Evolutionary conservation across 1,139 yeast species (phyloP).

Genomic region (Debaryomyces fabryi): DNA sequence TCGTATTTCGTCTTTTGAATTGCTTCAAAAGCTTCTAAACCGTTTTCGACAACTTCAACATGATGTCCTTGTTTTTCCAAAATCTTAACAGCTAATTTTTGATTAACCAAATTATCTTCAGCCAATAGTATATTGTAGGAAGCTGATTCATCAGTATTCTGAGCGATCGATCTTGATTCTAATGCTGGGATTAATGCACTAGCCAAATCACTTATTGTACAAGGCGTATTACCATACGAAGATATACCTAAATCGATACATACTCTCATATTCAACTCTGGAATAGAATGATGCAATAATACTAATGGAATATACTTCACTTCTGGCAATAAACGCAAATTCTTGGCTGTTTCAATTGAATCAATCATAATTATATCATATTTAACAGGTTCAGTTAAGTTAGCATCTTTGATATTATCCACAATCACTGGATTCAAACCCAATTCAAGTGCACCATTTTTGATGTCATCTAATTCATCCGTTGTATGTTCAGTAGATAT

Average conservation of each 20-base stretch:
- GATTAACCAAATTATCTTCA: slow-evolving; percentile 86
- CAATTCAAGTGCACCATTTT: slow-evolving; percentile 41
- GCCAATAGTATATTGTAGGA: slow-evolving; percentile 77
- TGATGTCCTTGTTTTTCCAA: slow-evolving; percentile 81
- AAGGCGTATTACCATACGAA: slow-evolving; percentile 86
- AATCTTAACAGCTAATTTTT: slow-evolving; percentile 80
- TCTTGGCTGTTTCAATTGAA: slow-evolving; percentile 72
- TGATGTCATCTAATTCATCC: slow-evolving; percentile 50
- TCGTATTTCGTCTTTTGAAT: slow-evolving; percentile 68
- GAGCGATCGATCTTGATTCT: slow-evolving; percentile 79
- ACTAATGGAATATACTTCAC: slow-evolving; percentile 78
- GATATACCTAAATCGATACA: slow-evolving; percentile 87
- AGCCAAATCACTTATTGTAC: slow-evolving; percentile 78
- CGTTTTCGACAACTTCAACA: slow-evolving; percentile 84
- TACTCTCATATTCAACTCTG: slow-evolving; percentile 76
- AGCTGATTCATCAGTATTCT: slow-evolving; percentile 76
- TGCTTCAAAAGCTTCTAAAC: slow-evolving; percentile 80
- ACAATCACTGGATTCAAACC: slow-evolving; percentile 56
- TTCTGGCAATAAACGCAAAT: slow-evolving; percentile 64
- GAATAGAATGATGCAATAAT: slow-evolving; percentile 70
- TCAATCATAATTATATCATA: slow-evolving; percentile 84
- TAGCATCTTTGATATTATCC: slow-evolving; percentile 51
- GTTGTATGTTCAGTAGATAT: slow-evolving; percentile 66
- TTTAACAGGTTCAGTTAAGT: slow-evolving; percentile 56
- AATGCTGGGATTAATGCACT: slow-evolving; percentile 82